Evolutionary conservation across 495 filamentous ascomycete species (phyloP).

Genomic region (Evernia prunastri): DNA sequence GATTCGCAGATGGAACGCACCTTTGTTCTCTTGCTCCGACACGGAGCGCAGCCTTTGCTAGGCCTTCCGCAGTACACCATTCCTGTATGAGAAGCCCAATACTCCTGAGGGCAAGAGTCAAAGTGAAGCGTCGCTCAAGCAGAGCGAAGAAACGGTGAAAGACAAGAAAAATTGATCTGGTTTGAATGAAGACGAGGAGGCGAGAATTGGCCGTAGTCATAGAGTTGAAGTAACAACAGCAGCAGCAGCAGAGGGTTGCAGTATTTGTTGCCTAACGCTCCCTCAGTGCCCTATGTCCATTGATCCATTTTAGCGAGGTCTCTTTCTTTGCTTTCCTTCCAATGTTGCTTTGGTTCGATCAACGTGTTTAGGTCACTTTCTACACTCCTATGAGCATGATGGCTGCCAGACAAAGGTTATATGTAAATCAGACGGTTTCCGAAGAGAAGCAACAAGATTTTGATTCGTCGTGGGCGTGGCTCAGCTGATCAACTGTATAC

Average conservation of each 20-base stretch:
- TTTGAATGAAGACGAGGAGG: background rate
- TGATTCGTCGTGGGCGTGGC: no score
- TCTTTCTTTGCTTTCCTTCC: no score
- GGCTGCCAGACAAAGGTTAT: no score
- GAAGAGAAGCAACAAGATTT: no score
- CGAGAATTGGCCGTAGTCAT: background rate
- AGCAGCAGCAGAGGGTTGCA: background rate
- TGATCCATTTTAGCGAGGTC: no score
- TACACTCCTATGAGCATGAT: no score
- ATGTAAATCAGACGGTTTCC: no score
- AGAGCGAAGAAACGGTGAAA: background rate
- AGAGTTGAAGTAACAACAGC: background rate
- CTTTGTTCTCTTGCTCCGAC: slow-evolving; percentile 57
- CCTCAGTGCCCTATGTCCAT: no score
- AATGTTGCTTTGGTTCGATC: no score
- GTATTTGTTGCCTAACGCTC: no score
- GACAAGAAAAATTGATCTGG: background rate
- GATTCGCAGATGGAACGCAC: slow-evolving; percentile 25
- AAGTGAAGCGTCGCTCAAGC: background rate
- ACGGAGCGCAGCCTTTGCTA: slow-evolving; percentile 67
- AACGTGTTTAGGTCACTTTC: no score
- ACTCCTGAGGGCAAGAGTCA: background rate
- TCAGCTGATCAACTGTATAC: no score
- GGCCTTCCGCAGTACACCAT: slow-evolving; percentile 76
- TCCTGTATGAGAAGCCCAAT: background rate